Percentiles rank a stretch among this genome's conserved stretches.
phyloP scores from a whole-genome alignment of 2,329 filamentous ascomycete genomes.

The Penicillium sp. region DNA sequence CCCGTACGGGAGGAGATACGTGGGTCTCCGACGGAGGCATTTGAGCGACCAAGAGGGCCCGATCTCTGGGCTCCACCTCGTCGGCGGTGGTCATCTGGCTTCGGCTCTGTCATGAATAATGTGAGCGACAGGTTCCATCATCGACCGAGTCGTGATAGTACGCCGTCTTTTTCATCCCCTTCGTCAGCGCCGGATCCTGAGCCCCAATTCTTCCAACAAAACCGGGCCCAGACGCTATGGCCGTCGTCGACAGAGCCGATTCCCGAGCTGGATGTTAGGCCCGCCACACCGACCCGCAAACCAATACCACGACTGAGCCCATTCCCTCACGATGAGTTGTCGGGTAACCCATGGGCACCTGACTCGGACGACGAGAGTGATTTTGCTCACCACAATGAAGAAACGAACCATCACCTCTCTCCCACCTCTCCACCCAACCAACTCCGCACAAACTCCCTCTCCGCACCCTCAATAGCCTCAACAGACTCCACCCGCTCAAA shows the following conservation, averaged over 20 bases:
- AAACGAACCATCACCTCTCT: background rate
- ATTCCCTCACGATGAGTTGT: background rate
- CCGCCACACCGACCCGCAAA: background rate
- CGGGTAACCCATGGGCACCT: background rate
- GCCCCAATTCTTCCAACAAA: background rate
- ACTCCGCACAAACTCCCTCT: background rate
- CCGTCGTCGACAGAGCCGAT: background rate
- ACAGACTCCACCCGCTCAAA: constrained; percentile 11
- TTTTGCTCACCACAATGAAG: background rate
- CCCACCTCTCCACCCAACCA: background rate
- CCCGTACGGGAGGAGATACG: background rate
- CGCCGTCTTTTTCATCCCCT: background rate
- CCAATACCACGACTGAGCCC: background rate
- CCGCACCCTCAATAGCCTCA: constrained; percentile 9
- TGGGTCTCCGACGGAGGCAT: background rate
- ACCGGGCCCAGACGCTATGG: background rate
- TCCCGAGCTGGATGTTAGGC: background rate
- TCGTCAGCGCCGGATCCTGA: background rate
- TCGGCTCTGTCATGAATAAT: constrained; percentile 1
- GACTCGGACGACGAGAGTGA: background rate
- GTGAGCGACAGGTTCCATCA: background rate
- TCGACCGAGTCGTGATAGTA: background rate
- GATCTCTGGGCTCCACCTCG: background rate
- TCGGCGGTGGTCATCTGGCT: background rate
- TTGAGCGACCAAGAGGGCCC: background rate